Conservation (phyloP, 345 rosid species). For the Camelina sativa region DNA sequence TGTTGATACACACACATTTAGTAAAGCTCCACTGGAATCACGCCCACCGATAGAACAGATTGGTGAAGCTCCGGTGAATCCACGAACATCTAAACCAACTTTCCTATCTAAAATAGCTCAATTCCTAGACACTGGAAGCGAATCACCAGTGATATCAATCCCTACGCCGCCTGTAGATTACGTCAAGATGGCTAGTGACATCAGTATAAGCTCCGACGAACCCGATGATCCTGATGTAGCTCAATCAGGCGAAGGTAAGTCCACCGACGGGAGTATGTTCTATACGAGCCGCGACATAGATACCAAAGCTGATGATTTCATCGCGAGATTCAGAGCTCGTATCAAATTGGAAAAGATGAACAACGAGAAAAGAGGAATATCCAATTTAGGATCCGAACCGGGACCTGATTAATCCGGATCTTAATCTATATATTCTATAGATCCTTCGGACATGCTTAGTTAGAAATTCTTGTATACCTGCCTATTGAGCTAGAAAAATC, state of each 20-base stretch:
- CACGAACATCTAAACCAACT: too few species aligned
- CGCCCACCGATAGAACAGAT: too few species aligned
- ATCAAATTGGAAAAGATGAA: constrained; percentile 72
- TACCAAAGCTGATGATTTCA: constrained; percentile 81
- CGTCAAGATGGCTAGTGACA: constrained; percentile 67
- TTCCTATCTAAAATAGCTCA: too few species aligned
- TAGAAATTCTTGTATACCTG: too few species aligned
- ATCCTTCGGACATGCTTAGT: too few species aligned
- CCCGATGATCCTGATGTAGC: constrained; percentile 46
- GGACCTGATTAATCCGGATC: constrained; percentile 25
- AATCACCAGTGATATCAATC: too few species aligned
- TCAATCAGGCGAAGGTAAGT: background rate
- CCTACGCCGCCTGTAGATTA: constrained; percentile 51
- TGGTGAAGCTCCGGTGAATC: too few species aligned
- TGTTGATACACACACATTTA: too few species aligned
- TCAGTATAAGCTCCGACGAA: constrained; percentile 62
- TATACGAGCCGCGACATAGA: constrained; percentile 91
- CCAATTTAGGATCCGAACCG: constrained; percentile 67
- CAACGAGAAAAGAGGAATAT: constrained; percentile 54
- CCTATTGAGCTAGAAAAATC: background rate
- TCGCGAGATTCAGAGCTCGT: constrained; percentile 78
- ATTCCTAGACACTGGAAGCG: too few species aligned
- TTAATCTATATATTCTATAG: background rate
- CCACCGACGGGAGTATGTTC: constrained; percentile 36
- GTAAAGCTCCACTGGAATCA: too few species aligned